These are phyloP conservation scores for Hymenoscyphus scutula DNA, from an alignment of 2,329 filamentous ascomycete species.

Conservation along the genomic window DNA sequence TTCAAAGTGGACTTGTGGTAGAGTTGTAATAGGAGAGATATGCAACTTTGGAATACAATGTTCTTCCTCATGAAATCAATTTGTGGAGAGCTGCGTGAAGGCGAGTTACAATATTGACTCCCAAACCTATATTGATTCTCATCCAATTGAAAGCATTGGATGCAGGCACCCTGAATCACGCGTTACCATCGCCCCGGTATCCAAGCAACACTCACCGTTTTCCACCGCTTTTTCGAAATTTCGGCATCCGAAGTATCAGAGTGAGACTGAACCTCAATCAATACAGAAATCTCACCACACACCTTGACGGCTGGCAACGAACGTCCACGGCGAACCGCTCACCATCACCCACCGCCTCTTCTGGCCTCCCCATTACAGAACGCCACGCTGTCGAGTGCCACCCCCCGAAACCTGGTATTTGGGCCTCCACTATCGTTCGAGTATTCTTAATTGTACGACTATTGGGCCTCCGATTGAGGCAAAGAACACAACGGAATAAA, in stretches of 20 bases:
- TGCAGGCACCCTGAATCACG: neutral
- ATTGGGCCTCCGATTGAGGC: neutral
- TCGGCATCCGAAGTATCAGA: neutral
- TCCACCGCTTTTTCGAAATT: neutral
- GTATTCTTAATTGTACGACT: neutral
- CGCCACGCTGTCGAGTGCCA: slow-evolving; percentile 2
- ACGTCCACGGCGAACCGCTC: neutral
- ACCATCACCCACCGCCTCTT: neutral
- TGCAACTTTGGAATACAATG: neutral
- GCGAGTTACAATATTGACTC: neutral
- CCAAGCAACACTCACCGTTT: neutral
- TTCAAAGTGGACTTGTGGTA: neutral
- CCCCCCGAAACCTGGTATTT: neutral
- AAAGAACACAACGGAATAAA: neutral
- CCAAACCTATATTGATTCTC: neutral
- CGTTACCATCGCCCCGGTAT: neutral
- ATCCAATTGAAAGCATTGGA: neutral
- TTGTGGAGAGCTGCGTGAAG: neutral
- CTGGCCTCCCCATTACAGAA: neutral
- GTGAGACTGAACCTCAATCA: neutral
- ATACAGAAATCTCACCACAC: neutral
- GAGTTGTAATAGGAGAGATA: neutral
- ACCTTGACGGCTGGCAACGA: neutral
- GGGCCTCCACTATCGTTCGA: neutral
- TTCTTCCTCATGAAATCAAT: neutral